Conservation (phyloP, 441 rosid species). For the Bocquillonia castaneifolia region DNA sequence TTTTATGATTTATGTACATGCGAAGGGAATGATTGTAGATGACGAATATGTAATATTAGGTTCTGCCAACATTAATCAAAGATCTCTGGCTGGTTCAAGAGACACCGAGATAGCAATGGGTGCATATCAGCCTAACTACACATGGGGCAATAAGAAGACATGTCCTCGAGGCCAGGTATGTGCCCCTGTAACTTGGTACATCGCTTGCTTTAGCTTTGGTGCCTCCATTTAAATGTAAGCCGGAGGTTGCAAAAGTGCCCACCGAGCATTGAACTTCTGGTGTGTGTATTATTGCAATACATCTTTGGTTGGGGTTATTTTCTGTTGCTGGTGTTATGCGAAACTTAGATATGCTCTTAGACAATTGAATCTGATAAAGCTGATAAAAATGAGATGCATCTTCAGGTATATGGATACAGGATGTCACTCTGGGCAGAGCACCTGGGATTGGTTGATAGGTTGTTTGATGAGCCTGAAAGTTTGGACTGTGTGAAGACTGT, state of each 20-base stretch:
- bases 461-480: conserved; percentile 48
- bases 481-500: conserved; percentile 56
- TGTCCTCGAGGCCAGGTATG: conserved; percentile 71
- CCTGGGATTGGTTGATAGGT: conserved; percentile 41
- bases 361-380: neutral
- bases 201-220: neutral
- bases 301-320: neutral
- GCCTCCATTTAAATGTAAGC: neutral
- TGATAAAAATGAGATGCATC: neutral
- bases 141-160: conserved; percentile 45
- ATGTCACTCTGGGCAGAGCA: conserved; percentile 92
- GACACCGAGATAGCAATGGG: conserved; percentile 95
- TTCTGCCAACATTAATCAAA: conserved; percentile 81
- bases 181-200: neutral
- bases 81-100: conserved; percentile 78
- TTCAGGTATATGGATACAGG: conserved; percentile 69
- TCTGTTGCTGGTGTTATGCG: neutral
- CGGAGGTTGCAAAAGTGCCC: neutral
- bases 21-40: conserved; percentile 84
- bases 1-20: conserved; percentile 81
- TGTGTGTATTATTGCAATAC: neutral
- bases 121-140: conserved; percentile 61
- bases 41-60: conserved; percentile 78
- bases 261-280: neutral
- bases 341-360: neutral